These are phyloP conservation scores for Chaetomium cochliodes DNA, from an alignment of 495 filamentous ascomycete genomes.

Conservation along the genomic window DNA sequence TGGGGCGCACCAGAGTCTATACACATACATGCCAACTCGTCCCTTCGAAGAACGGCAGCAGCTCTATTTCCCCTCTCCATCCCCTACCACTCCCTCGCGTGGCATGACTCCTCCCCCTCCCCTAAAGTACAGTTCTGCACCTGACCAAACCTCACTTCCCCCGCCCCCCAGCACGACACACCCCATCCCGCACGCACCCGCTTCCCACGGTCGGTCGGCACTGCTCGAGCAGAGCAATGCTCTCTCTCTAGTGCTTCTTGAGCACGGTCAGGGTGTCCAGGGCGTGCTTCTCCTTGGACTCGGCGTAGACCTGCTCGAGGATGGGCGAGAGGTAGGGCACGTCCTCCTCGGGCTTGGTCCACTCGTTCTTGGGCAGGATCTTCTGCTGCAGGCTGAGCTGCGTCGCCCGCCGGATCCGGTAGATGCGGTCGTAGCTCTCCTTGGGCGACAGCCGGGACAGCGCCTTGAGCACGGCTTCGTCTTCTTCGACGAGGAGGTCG, in stretches of 20 bases:
- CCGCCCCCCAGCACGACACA: not conserved
- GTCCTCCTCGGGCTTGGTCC: constrained; percentile 58
- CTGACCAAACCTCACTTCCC: constrained; percentile 1
- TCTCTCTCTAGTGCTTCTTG: constrained; percentile 54
- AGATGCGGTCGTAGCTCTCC: constrained; percentile 93
- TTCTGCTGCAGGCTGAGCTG: constrained; percentile 75
- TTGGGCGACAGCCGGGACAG: constrained; percentile 86
- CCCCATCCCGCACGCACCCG: not conserved
- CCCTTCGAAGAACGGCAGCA: constrained; percentile 1
- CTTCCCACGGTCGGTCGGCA: too few species aligned
- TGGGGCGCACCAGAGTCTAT: constrained; percentile 22
- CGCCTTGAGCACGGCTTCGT: constrained; percentile 76
- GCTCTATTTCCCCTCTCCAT: not conserved
- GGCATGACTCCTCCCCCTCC: not conserved
- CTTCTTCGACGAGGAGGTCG: constrained; percentile 90
- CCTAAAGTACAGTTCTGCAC: constrained; percentile 18
- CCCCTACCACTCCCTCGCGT: not conserved
- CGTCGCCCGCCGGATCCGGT: constrained; percentile 90
- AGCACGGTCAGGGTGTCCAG: constrained; percentile 75
- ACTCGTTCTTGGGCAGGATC: constrained; percentile 76
- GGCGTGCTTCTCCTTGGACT: constrained; percentile 75
- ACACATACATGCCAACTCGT: constrained; percentile 22
- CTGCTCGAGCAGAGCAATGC: too few species aligned
- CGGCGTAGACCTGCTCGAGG: constrained; percentile 55
- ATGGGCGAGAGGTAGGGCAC: constrained; percentile 36